phyloP scores from a whole-genome alignment of 495 filamentous ascomycete genomes.

The Amorphotheca resinae region DNA sequence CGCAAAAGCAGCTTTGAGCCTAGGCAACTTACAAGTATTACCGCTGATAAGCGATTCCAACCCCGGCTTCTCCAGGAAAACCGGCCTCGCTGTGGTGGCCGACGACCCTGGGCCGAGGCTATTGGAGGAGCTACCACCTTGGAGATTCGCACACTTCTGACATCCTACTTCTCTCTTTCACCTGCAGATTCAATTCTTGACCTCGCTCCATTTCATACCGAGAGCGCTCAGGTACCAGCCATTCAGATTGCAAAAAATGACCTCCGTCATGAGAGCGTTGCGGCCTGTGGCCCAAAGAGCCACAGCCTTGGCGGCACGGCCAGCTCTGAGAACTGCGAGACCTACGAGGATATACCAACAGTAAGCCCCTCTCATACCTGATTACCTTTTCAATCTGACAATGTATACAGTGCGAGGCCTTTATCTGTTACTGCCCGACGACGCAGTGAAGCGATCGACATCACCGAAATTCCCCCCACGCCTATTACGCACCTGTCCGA shows the following conservation, averaged over 20 bases:
- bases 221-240: too few species aligned
- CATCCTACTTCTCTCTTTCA: too few species aligned
- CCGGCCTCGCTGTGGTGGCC: too few species aligned
- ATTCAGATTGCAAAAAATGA: slow-evolving; percentile 36
- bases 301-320: slow-evolving; percentile 30
- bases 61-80: too few species aligned
- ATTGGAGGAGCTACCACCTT: too few species aligned
- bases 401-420: slow-evolving; percentile 38
- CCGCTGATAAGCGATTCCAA: too few species aligned
- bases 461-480: slow-evolving; percentile 66
- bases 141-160: too few species aligned
- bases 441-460: slow-evolving; percentile 43
- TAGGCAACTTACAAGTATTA: too few species aligned
- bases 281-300: slow-evolving; percentile 46
- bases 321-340: slow-evolving; percentile 31
- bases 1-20: too few species aligned
- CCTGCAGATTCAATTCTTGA: neutral
- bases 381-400: slow-evolving; percentile 6
- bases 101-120: too few species aligned
- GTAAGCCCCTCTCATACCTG: slow-evolving; percentile 24
- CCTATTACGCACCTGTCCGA: slow-evolving; percentile 91
- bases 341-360: slow-evolving; percentile 28
- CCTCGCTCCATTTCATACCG: neutral
- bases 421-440: slow-evolving; percentile 58
- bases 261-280: slow-evolving; percentile 53